These are phyloP conservation scores for Yarrowia keelungensis DNA, from an alignment of 805 yeast species.

Conservation along the genomic window DNA sequence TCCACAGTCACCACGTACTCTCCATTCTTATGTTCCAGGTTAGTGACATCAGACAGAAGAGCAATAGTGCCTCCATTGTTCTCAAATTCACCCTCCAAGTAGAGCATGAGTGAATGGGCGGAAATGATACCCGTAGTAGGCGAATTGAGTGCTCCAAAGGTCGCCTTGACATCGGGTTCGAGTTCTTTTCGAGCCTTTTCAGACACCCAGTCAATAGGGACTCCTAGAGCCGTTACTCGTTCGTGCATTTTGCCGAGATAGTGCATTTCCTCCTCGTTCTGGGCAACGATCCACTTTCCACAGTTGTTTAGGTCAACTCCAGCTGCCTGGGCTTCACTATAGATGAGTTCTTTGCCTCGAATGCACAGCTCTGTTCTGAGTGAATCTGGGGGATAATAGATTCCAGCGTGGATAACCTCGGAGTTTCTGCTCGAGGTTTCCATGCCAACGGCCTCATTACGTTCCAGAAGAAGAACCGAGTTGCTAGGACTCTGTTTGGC, in stretches of 20 bases:
- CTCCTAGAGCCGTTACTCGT: conserved; percentile 59
- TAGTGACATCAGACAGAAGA: conserved; percentile 63
- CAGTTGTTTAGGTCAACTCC: conserved; percentile 67
- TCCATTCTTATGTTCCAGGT: conserved; percentile 45
- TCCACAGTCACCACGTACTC: conserved; percentile 42
- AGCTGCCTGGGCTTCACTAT: conserved; percentile 50
- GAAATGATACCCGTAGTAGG: conserved; percentile 87
- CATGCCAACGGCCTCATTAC: conserved; percentile 67
- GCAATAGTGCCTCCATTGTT: conserved; percentile 69
- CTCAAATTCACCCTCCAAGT: conserved; percentile 61
- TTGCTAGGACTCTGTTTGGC: conserved; percentile 54
- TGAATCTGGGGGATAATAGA: conserved; percentile 75
- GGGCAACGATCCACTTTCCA: conserved; percentile 88
- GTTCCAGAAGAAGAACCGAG: conserved; percentile 71
- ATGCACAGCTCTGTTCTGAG: conserved; percentile 75
- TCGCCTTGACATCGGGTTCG: conserved; percentile 74
- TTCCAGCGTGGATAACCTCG: conserved; percentile 91
- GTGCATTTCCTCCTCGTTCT: conserved; percentile 65
- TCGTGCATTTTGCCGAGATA: conserved; percentile 62
- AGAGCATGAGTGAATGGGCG: conserved; percentile 77
- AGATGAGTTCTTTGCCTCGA: conserved; percentile 73
- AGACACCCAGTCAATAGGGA: conserved; percentile 65
- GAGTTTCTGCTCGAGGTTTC: conserved; percentile 91
- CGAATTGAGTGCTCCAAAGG: conserved; percentile 67
- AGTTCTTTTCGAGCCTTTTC: conserved; percentile 54